A percentile compares a stretch with the other conserved stretches of the same genome.
phyloP scores from a whole-genome alignment of 306 rosid genomes.

The Gleditsia sinensis region DNA sequence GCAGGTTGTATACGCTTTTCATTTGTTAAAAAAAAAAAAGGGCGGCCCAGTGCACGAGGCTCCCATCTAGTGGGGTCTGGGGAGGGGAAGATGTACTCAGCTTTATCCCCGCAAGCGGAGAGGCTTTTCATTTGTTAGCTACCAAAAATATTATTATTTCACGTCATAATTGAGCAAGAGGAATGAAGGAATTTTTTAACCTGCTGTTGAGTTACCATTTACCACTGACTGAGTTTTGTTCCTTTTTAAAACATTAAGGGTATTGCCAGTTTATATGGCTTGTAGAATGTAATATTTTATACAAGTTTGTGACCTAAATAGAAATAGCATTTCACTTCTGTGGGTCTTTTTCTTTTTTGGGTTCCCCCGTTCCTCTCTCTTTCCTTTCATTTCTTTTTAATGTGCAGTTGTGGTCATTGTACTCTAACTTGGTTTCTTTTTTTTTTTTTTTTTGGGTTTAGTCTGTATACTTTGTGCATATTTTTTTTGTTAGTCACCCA shows the following conservation, averaged over 20 bases:
- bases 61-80: too few relatives aligned
- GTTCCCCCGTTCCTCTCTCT: neutral
- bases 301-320: neutral
- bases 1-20: neutral
- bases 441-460: too few relatives aligned
- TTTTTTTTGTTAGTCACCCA: neutral
- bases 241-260: neutral
- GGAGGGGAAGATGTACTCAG: too few relatives aligned
- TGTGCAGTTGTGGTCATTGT: constrained; percentile 1
- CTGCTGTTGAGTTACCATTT: neutral
- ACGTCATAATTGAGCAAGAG: neutral
- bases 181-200: neutral
- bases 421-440: neutral
- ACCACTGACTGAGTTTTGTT: neutral
- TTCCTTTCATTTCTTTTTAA: neutral
- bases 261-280: neutral
- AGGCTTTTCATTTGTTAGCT: neutral
- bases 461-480: neutral
- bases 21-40: too few relatives aligned
- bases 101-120: too few relatives aligned
- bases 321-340: neutral
- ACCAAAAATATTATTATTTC: neutral
- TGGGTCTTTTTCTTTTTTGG: neutral
- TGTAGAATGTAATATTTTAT: neutral
- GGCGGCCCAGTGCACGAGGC: too few relatives aligned